Evolutionary conservation across 192 early-diverging fungal genomes (phyloP), one percentile per base, ranked within the genome.

Genomic region (Lobulomyces angularis): DNA sequence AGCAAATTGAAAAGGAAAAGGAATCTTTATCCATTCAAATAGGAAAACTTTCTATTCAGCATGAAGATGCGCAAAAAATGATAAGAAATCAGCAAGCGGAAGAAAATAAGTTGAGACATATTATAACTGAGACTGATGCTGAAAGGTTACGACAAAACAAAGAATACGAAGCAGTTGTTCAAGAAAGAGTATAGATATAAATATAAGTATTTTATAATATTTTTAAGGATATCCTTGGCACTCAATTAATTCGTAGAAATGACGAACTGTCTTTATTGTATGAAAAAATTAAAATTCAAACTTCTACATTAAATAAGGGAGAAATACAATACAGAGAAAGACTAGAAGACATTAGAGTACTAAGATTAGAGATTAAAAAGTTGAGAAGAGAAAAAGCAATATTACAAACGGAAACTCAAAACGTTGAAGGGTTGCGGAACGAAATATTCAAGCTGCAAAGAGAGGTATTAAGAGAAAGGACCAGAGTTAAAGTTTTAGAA

Each of bases 241-340:
- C 67, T 2, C 69, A 71, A 54, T 51, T 71, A 12, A 75, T 71
- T 22, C 58, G 69, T 31, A 53, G 67, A 3, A 75, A 75, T 40
- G 72, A 75, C 41, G 72, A 75, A 39, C 58, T 77, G 24, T 61
- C 67, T 11, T 51, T 77, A 9, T 50, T 77, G 0, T 73, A 77
- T 43, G 74, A 77, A 43, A 77, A 77, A 45, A 65, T 77, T 46
- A 70, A 68, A 40, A 71, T 77, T 45, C 74, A 77, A 39, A 65
- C 64, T 0, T 70, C 67, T 3, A 71, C 70, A 2, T 50, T 77
- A 14, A 70, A 74, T 56, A 73, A 73, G 45, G 74, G 74, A 20
- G 74, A 77, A 48, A 58, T 70, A 24, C 69, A 73, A 47, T 77
- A 77, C 49, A 51, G 62, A 18, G 74, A 77, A 51, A 40, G 74